Evolutionary conservation across 2,329 filamentous ascomycete genomes (phyloP).

Genomic region (Helotiales sp.): DNA sequence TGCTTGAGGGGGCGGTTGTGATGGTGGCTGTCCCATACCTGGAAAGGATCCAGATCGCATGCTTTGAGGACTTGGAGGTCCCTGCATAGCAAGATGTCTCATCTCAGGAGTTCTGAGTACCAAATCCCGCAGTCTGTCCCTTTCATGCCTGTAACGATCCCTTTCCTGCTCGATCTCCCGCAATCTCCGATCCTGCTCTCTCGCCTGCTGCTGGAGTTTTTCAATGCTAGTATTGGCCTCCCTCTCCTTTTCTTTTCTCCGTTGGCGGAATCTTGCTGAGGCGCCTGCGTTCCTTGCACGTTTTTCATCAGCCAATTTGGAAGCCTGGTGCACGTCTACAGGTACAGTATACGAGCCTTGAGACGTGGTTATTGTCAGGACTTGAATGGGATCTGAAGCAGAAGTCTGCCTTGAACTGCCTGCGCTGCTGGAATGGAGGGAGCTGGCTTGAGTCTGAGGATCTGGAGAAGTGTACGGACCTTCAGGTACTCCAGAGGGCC

Average conservation of each 20-base stretch:
- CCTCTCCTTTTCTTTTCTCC: conserved; percentile 82
- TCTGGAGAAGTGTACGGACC: conserved; percentile 43
- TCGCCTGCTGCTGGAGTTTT: conserved; percentile 71
- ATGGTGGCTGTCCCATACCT: conserved; percentile 25
- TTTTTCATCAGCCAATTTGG: conserved; percentile 83
- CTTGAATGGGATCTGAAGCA: conserved; percentile 42
- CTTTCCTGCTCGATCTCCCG: conserved; percentile 64
- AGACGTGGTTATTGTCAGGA: conserved; percentile 50
- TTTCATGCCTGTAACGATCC: conserved; percentile 75
- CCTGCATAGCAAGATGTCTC: conserved; percentile 56
- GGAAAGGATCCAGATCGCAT: conserved; percentile 35
- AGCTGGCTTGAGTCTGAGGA: conserved; percentile 39
- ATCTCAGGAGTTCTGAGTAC: conserved; percentile 63
- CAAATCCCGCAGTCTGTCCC: conserved; percentile 73
- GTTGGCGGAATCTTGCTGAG: conserved; percentile 79
- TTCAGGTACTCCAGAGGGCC: conserved; percentile 39
- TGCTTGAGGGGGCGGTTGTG: conserved; percentile 26
- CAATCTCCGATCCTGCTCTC: conserved; percentile 62
- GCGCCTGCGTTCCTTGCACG: conserved; percentile 83
- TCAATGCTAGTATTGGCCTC: conserved; percentile 73
- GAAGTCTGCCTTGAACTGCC: conserved; percentile 41
- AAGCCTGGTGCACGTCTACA: conserved; percentile 81
- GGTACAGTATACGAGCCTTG: conserved; percentile 65
- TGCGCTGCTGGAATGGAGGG: conserved; percentile 39
- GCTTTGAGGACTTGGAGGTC: conserved; percentile 55